Conservation (phyloP, 2,329 filamentous ascomycete genomes). For the Rasamsonia emersonii region DNA sequence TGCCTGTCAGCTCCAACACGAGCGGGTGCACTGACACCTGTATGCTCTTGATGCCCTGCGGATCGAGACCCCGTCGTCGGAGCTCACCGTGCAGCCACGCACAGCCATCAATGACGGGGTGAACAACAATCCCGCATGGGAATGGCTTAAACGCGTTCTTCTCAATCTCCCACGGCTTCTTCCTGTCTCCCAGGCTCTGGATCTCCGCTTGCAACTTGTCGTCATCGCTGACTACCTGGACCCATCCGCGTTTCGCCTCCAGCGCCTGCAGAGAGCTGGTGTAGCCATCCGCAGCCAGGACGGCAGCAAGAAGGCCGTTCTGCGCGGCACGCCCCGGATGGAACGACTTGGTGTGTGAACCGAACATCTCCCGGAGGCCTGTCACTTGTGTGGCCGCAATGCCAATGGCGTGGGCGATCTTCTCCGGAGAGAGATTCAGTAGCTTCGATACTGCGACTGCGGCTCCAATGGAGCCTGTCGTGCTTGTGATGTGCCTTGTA, state of each 20-base stretch:
- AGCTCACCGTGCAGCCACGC: conserved; percentile 39
- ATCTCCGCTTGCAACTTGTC: conserved; percentile 34
- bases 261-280: conserved; percentile 40
- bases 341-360: conserved; percentile 48
- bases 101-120: conserved; percentile 47
- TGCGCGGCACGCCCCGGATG: conserved; percentile 47
- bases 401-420: conserved; percentile 44
- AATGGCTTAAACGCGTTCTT: conserved; percentile 51
- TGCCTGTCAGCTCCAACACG: conserved; percentile 46
- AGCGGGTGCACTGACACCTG: conserved; percentile 42
- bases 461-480: conserved; percentile 45
- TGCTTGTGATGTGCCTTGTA: conserved; percentile 42
- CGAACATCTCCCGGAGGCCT: conserved; percentile 48
- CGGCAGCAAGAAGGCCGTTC: conserved; percentile 40
- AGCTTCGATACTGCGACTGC: conserved; percentile 45
- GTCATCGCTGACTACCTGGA: conserved; percentile 41
- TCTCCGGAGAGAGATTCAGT: conserved; percentile 29
- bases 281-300: conserved; percentile 42
- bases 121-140: conserved; percentile 50
- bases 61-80: conserved; percentile 17
- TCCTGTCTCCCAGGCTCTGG: conserved; percentile 25
- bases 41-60: conserved; percentile 31
- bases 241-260: conserved; percentile 48
- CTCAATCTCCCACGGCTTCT: conserved; percentile 46
- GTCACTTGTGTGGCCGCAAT: conserved; percentile 46